phyloP scores from a whole-genome alignment of 2,329 filamentous ascomycete genomes.

The Chalara sp. region DNA sequence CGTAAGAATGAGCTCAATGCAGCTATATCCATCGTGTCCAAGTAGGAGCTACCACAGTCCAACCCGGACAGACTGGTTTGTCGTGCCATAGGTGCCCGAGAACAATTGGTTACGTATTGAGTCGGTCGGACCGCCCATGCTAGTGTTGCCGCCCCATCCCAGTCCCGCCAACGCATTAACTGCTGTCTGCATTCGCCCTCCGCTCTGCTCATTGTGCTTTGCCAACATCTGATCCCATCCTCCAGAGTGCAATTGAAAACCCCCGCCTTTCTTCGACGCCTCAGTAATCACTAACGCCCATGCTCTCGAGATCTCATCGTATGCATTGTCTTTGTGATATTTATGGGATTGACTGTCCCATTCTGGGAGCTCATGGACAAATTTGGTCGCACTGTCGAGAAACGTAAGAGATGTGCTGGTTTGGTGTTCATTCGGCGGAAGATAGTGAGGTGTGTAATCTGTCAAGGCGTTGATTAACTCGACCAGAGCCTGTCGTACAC shows the following conservation, averaged over 20 bases:
- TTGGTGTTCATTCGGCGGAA: constrained; percentile 84
- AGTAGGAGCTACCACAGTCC: constrained; percentile 46
- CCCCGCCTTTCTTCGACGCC: constrained; percentile 82
- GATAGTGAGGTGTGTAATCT: constrained; percentile 92
- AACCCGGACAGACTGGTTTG: constrained; percentile 46
- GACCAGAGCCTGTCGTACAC: constrained; percentile 73
- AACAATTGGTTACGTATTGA: constrained; percentile 58
- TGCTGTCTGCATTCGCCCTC: constrained; percentile 73
- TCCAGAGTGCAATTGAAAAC: constrained; percentile 81
- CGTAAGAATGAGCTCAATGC: not conserved
- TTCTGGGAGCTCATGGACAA: constrained; percentile 82
- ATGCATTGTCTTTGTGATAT: constrained; percentile 89
- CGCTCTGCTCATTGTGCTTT: constrained; percentile 82
- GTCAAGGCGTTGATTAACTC: constrained; percentile 82
- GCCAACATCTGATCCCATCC: constrained; percentile 86
- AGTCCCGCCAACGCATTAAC: constrained; percentile 71
- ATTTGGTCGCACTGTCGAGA: constrained; percentile 80
- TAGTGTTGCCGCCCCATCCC: constrained; percentile 62
- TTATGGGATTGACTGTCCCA: constrained; percentile 88
- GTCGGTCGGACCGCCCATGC: constrained; percentile 27
- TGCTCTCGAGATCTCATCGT: constrained; percentile 90
- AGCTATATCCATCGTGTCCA: too few relatives aligned
- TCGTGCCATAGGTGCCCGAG: constrained; percentile 48
- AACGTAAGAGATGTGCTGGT: constrained; percentile 78
- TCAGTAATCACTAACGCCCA: constrained; percentile 91